phyloP scores from a whole-genome alignment of 2,329 filamentous ascomycete genomes.

The Hypoxylon sp. region DNA sequence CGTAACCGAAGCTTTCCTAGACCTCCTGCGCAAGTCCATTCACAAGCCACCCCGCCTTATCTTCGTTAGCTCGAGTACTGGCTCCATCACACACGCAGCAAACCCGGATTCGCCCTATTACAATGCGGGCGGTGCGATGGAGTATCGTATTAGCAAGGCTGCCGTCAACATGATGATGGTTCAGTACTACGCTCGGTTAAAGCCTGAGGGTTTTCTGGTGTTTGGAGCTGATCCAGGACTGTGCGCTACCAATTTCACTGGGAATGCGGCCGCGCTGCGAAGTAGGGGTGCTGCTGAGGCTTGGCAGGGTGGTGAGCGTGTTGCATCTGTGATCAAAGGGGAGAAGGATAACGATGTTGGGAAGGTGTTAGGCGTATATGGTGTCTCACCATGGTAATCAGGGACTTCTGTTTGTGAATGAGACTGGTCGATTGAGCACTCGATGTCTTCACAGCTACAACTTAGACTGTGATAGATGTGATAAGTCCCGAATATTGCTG shows the following conservation, averaged over 20 bases:
- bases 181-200: conserved; percentile 44
- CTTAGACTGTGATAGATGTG: too few species aligned
- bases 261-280: conserved; percentile 19
- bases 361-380: conserved; percentile 31
- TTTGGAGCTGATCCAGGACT: conserved; percentile 39
- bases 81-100: conserved; percentile 43
- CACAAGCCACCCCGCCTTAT: conserved; percentile 44
- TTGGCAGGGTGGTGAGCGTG: conserved; percentile 31
- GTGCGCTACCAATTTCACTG: conserved; percentile 37
- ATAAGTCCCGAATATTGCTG: background rate
- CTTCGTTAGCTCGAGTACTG: conserved; percentile 47
- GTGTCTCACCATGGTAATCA: conserved; percentile 26
- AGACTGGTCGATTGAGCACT: background rate
- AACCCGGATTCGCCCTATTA: conserved; percentile 41
- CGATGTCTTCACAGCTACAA: background rate
- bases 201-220: conserved; percentile 28
- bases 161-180: conserved; percentile 52
- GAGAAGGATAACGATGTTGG: conserved; percentile 35
- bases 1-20: conserved; percentile 35
- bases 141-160: conserved; percentile 51
- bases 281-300: conserved; percentile 26
- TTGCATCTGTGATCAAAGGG: conserved; percentile 33
- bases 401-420: background rate
- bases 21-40: conserved; percentile 23
- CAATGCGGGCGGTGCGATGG: conserved; percentile 24